Evolutionary conservation across 441 rosid species (phyloP).

Genomic region (Metrosideros polymorpha): DNA sequence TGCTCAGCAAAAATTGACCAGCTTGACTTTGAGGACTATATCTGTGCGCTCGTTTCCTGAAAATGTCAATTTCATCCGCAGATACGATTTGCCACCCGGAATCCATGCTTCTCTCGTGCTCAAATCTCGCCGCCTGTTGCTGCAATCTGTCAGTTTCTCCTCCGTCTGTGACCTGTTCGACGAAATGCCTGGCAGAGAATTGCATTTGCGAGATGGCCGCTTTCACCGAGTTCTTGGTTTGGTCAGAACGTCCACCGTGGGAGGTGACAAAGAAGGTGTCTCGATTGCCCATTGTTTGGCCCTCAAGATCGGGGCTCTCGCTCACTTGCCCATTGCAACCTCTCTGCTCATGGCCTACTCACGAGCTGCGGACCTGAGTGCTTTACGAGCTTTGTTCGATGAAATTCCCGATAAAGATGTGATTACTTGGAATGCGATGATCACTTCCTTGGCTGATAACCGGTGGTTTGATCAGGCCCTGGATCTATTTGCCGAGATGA

Average conservation of each 20-base stretch:
- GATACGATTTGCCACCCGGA: background rate
- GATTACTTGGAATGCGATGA: constrained; percentile 46
- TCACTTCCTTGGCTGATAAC: constrained; percentile 36
- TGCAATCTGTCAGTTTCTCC: background rate
- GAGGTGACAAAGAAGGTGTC: constrained; percentile 7
- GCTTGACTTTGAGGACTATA: background rate
- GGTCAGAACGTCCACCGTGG: constrained; percentile 18
- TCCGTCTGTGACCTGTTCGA: constrained; percentile 21
- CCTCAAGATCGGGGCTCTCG: constrained; percentile 36
- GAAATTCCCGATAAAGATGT: constrained; percentile 31
- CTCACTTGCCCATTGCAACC: constrained; percentile 29
- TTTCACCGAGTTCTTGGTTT: constrained; percentile 13
- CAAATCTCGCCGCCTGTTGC: background rate
- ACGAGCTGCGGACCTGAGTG: constrained; percentile 19
- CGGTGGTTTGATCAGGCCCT: constrained; percentile 17
- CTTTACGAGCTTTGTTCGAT: constrained; percentile 24
- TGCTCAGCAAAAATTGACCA: background rate
- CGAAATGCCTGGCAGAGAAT: constrained; percentile 26
- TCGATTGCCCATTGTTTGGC: constrained; percentile 35
- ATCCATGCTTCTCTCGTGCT: background rate
- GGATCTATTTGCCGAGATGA: constrained; percentile 26
- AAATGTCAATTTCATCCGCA: background rate
- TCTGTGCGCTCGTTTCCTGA: background rate
- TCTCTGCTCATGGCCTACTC: constrained; percentile 38
- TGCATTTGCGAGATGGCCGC: background rate